phyloP scores from a whole-genome alignment of 495 filamentous ascomycete species.

The Hypoxylon cercidicola region DNA sequence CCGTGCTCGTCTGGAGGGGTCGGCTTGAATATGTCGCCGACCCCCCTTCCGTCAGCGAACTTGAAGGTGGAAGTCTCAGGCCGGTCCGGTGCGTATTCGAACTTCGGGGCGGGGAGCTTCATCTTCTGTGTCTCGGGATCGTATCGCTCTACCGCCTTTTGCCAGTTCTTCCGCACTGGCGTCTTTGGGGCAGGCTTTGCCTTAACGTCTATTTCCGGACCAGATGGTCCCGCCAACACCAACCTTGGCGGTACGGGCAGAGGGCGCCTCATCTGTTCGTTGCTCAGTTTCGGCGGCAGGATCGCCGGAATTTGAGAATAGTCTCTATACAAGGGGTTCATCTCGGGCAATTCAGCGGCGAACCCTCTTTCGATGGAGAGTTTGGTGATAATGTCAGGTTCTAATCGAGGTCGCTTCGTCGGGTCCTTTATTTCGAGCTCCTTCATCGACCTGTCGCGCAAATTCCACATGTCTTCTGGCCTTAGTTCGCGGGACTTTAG shows the following conservation, averaged over 20 bases:
- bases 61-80: slow-evolving; percentile 24
- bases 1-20: neutral
- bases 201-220: slow-evolving; percentile 1
- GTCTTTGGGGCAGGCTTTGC: neutral
- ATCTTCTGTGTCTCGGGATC: neutral
- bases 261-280: slow-evolving; percentile 31
- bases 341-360: slow-evolving; percentile 4
- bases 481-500: neutral
- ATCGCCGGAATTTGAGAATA: slow-evolving; percentile 17
- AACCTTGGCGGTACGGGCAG: slow-evolving; percentile 6
- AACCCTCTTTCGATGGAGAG: slow-evolving; percentile 30
- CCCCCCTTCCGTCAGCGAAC: slow-evolving; percentile 8
- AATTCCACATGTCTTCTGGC: slow-evolving; percentile 29
- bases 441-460: slow-evolving; percentile 11
- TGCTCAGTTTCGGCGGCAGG: slow-evolving; percentile 17
- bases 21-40: slow-evolving; percentile 12
- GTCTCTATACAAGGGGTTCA: slow-evolving; percentile 2
- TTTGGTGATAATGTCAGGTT: slow-evolving; percentile 23
- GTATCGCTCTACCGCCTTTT: neutral
- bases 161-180: neutral
- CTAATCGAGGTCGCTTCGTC: slow-evolving; percentile 7
- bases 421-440: slow-evolving; percentile 12
- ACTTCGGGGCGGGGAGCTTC: slow-evolving; percentile 5
- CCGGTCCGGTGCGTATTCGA: slow-evolving; percentile 20
- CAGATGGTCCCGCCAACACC: slow-evolving; percentile 1